Base-by-base conservation (phyloP, 805 yeast genomes). In the Wickerhamomyces strasburgensis region DNA sequence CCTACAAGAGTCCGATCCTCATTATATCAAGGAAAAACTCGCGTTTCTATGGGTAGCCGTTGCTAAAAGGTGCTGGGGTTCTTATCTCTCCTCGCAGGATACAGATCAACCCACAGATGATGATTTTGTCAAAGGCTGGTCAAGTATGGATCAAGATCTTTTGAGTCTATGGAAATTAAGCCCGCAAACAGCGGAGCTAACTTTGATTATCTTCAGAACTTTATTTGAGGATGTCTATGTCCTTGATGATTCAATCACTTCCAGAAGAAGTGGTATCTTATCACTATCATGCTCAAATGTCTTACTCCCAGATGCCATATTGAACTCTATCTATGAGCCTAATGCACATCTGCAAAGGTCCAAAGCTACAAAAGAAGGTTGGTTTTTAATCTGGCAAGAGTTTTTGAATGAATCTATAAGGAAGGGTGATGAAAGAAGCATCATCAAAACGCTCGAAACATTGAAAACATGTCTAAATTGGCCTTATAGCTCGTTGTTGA, bases 1-100 rank as follows among this genome's bases (percentile, higher is more conserved):
- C 33, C 73, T 82, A 1, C 54, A 68, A 5, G 62, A 63, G n/a
- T 58, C 62, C 17, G 97, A 90, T 57, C 96, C 98, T 6, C 90
- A 87, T 58, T 94, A 81, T 52, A 69, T 93, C 39, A 85, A 81
- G 53, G 98, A 89, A 56, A 93, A 93, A 60, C 55, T 89, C 28
- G 95, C 97, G 11, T 82, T 76, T 46, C 62, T 93, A 18, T 89
- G 98, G 97, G 96, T 85, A 1, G 81, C 84, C 29, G 67, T 93
- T 6, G 95, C 96, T 9, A 93, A 93, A 54, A 71, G 95, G 39
- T 72, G 79, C 21, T 93, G 98, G 98, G 96, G 97, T 14, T 67
- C 75, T 27, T 78, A 73, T 42, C 60, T 84, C n/a, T 68, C 60
- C 9, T 38, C 45, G 3, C 52, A 49, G 24, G 63, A 57, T 15